These are phyloP conservation scores for Alloascoidea hylecoeti DNA, from an alignment of 805 yeast genomes.

Conservation along the genomic window DNA sequence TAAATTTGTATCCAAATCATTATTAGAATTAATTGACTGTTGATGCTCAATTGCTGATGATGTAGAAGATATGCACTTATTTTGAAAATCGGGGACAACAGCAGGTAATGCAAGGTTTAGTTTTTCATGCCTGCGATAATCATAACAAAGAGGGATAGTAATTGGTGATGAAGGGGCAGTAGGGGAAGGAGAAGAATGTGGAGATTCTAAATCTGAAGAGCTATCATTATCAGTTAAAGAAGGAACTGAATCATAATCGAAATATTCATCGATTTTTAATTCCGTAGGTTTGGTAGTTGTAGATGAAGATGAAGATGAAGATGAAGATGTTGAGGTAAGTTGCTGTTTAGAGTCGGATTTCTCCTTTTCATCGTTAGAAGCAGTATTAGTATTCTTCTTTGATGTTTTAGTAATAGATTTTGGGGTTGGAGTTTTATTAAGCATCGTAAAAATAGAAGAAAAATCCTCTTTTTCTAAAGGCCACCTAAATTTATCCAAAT, in stretches of 20 bases:
- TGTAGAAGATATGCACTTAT: conserved; percentile 10
- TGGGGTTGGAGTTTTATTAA: background rate
- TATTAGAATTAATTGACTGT: background rate
- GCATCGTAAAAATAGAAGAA: background rate
- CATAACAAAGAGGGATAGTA: conserved; percentile 8
- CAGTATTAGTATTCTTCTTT: background rate
- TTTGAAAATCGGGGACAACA: conserved; percentile 3
- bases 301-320: too few species aligned
- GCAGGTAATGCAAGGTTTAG: conserved; percentile 1
- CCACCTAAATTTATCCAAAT: background rate
- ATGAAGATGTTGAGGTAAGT: too few species aligned
- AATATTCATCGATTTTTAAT: conserved; percentile 9
- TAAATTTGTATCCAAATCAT: background rate
- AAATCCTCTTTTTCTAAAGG: background rate
- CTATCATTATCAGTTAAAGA: conserved; percentile 8
- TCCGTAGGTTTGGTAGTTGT: background rate
- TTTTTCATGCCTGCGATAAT: conserved; percentile 11
- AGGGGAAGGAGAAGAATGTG: conserved; percentile 7
- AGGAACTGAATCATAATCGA: conserved; percentile 9
- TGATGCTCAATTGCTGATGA: conserved; percentile 3
- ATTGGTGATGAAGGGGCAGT: conserved; percentile 6
- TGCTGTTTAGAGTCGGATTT: too few species aligned
- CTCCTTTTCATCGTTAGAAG: too few species aligned
- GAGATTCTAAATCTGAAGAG: conserved; percentile 3
- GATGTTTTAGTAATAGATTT: background rate